These are phyloP conservation scores for Gonapodya prolifera DNA, from an alignment of 192 early-diverging fungal genomes.

Conservation along the genomic window DNA sequence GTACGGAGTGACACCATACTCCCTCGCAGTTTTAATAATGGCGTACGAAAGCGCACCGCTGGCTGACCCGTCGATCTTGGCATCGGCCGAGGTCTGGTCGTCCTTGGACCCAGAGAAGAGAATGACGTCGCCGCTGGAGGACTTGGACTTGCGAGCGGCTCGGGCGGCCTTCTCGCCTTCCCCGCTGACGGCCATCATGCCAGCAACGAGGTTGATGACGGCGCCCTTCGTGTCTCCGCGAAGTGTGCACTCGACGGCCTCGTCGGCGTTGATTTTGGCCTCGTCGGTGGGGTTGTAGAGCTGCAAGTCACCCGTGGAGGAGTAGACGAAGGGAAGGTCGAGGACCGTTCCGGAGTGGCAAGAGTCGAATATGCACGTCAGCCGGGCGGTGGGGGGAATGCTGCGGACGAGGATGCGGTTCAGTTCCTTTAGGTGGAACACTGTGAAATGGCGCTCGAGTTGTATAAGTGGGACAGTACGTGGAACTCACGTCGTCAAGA, in stretches of 20 bases:
- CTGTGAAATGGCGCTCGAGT: no score
- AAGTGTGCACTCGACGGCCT: background rate
- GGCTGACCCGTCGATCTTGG: slow-evolving; percentile 45
- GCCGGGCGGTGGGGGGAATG: slow-evolving; percentile 1
- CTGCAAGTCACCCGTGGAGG: slow-evolving; percentile 21
- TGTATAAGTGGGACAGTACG: no score
- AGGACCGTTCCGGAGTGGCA: slow-evolving; percentile 35
- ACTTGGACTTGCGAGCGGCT: background rate
- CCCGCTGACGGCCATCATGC: background rate
- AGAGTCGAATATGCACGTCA: slow-evolving; percentile 10
- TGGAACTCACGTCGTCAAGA: slow-evolving; percentile 1
- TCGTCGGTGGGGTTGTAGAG: background rate
- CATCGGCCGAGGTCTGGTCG: slow-evolving; percentile 54
- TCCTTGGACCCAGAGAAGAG: slow-evolving; percentile 59
- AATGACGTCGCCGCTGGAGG: slow-evolving; percentile 42
- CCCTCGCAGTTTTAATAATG: slow-evolving; percentile 20
- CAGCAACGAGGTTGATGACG: slow-evolving; percentile 4
- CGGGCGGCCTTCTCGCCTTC: background rate
- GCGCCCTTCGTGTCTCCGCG: slow-evolving; percentile 18
- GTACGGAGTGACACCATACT: background rate
- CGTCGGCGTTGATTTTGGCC: background rate
- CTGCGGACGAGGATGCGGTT: slow-evolving; percentile 5
- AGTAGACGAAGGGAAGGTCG: slow-evolving; percentile 47
- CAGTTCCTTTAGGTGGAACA: slow-evolving; percentile 5
- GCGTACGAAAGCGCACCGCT: slow-evolving; percentile 58